Percentiles rank a stretch among this genome's conserved stretches.
phyloP scores from a whole-genome alignment of 2,329 filamentous ascomycete genomes.

The Epichloe aotearoae region DNA sequence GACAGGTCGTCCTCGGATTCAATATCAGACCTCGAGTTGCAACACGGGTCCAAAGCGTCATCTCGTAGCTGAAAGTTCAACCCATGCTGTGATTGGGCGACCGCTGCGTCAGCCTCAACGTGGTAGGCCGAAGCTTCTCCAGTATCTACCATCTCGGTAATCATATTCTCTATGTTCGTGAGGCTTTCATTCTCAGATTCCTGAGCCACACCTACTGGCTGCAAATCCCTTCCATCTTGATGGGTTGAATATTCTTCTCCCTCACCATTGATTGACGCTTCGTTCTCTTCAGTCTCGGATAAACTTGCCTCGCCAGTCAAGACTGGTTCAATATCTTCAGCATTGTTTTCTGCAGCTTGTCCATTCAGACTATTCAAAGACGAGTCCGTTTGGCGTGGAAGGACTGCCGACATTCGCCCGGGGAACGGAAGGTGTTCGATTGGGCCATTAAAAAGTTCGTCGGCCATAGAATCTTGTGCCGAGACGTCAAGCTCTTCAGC shows the following conservation, averaged over 20 bases:
- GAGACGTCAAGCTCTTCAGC: conserved; percentile 18
- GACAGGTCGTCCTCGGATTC: conserved; percentile 42
- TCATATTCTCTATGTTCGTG: not conserved
- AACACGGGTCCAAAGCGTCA: conserved; percentile 31
- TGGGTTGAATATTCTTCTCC: not conserved
- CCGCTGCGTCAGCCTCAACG: not conserved
- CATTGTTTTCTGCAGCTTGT: conserved; percentile 6
- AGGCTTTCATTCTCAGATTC: not conserved
- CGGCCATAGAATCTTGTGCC: conserved; percentile 10
- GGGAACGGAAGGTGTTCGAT: conserved; percentile 27
- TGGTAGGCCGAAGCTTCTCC: not conserved
- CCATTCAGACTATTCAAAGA: conserved; percentile 15
- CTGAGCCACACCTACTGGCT: not conserved
- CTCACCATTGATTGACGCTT: not conserved
- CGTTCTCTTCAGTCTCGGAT: not conserved
- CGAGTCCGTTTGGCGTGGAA: conserved; percentile 30
- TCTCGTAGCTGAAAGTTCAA: conserved; percentile 28
- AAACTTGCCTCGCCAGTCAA: not conserved
- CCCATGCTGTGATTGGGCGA: conserved; percentile 1
- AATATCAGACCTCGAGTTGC: conserved; percentile 32
- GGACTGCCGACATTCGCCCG: conserved; percentile 30
- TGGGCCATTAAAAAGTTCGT: conserved; percentile 21
- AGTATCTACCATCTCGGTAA: not conserved
- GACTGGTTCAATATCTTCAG: not conserved
- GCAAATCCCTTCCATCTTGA: not conserved